Base-by-base conservation (phyloP, 2,329 filamentous ascomycete genomes). In the Beauveria sp. region DNA sequence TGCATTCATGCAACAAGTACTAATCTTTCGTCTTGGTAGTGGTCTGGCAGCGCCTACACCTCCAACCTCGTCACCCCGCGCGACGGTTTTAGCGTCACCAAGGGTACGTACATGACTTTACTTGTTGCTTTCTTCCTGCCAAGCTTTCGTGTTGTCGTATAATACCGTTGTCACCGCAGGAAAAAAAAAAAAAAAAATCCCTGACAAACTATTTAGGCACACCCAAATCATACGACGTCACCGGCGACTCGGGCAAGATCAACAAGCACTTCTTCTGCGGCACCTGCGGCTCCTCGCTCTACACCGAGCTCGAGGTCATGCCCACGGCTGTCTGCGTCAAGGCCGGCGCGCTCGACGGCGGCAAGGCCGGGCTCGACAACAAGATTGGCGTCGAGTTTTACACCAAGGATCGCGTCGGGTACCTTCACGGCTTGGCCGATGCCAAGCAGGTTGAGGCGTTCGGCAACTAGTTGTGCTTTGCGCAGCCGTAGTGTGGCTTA, bases 191-290 rank as follows among this genome's bases (percentile, higher is more conserved):
- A 54, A 2, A 26, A 28, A 42, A 2, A 5, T n/a, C 3, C 22
- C 49, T 60, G 28, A 60, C 46, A 14, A n/a, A 8, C 38, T 20
- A 12, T 6, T 5, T 48, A 79, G 79, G 81, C 40, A 73, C 71
- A 5, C 78, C 80, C 16, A 80, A 77, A 64, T 66, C 73, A 34
- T 84, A 76, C 67, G 80, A 83, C 64, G 69, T 71, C 18, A 72
- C 67, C 0, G 82, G 81, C 3, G 75, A 69, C 42, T 80, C 78
- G 0, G 82, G 82, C 34, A 84, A 83, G 67, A 72, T 77, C 64
- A 84, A 84, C 71, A 79, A 77, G 65, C 81, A 83, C 67, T 83
- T 76, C 72, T 84, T 84, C 74, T 84, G 82, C 67, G 64, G 70
- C 18, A 78, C 68, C 63, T 84, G 82, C 66, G 82, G 82, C 20